Base-by-base conservation (phyloP, 805 yeast genomes). In the Danielia oregonensis region DNA sequence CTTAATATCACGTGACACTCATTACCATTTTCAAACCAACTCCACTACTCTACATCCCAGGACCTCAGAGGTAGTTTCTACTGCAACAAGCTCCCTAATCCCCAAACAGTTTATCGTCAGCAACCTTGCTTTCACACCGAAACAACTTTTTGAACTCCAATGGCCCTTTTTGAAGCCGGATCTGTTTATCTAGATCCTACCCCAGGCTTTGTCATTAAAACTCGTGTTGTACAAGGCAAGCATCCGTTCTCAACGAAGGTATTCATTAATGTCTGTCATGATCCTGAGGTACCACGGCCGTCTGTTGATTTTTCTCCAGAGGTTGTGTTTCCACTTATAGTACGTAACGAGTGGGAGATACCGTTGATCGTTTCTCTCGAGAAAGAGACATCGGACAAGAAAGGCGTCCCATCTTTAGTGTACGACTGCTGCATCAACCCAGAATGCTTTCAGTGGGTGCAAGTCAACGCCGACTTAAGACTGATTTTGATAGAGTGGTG, bases 401-500 rank as follows among this genome's bases (percentile, higher is more conserved):
- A 77, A 48, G 94, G 94, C 1, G 57, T 61, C 3, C 55, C 63
- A 11, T 76, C 88, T 27, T 60, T 72, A 27, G 88, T 86, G 2
- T 77, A 77, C 48, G 96, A 88, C 55, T 88, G 96, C 57, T 79
- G 89, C 30, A 73, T 87, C 38, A 79, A 86, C 52, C 68, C 76
- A 6, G 61, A 60, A 23, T 77, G 88, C 31, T 70, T 80, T 61
- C 61, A 64, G 27, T 80, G 89, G 82, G 70, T 80, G 21, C 65
- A 73, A 27, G 47, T 70, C 26, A 82, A 80, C 43, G 45, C 61
- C 1, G 83, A 83, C 32, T 65, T 87, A 36, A 67, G 78, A 39
- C 68, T 77, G 30, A 80, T 87, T 10, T 54, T 86, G 31, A 73
- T 83, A 5, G 95, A 86, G 52, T 86, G 95, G 83, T 82, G 95